Evolutionary conservation across 129 eudicot species (phyloP).

Genomic region (Cynara cardunculus): DNA sequence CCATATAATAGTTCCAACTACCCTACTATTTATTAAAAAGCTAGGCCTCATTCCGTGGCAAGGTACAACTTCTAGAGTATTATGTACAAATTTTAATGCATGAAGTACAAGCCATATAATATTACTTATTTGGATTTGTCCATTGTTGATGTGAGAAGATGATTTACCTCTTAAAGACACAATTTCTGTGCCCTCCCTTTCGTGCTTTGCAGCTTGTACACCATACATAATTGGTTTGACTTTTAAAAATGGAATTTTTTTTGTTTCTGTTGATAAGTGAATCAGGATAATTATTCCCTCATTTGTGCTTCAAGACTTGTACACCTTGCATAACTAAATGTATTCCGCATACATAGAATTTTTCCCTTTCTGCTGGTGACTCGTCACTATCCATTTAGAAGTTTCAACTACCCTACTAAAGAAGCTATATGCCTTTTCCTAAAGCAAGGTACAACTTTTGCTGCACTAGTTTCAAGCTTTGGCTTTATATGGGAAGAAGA

Average conservation of each 20-base stretch:
- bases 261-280: background rate
- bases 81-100: conserved; percentile 2
- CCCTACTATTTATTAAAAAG: background rate
- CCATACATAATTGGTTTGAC: background rate
- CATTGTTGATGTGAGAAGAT: background rate
- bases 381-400: background rate
- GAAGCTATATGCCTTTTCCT: background rate
- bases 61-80: conserved; percentile 10
- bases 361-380: background rate
- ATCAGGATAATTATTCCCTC: background rate
- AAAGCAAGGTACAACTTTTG: background rate
- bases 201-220: conserved; percentile 15
- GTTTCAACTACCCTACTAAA: background rate
- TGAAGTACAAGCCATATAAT: background rate
- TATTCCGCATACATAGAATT: background rate
- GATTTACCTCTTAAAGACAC: background rate
- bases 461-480: background rate
- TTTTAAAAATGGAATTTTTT: background rate
- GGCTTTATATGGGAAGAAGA: background rate
- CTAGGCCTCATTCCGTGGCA: background rate
- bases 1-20: background rate
- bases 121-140: background rate
- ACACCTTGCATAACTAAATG: background rate
- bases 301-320: background rate
- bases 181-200: background rate